Conservation (phyloP, 495 filamentous ascomycete species). For the Penicillium atrosanguineum region DNA sequence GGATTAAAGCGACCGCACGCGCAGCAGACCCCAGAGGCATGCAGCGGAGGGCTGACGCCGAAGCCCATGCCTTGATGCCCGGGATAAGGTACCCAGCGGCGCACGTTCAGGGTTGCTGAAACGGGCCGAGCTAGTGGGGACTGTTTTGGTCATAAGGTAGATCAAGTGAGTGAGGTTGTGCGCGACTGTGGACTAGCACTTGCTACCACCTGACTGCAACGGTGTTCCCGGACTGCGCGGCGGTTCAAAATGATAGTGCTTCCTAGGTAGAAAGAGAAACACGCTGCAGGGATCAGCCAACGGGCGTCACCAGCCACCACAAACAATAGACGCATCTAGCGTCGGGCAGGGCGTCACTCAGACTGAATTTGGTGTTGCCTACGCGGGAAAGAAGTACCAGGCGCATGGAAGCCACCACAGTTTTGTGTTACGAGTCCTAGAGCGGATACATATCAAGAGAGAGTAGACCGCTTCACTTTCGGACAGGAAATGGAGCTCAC, state of each 20-base stretch:
- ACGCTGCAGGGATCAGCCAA: conserved; percentile 11
- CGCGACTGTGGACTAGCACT: not conserved
- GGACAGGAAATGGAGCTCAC: not conserved
- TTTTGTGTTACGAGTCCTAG: conserved; percentile 14
- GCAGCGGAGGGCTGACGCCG: conserved; percentile 3
- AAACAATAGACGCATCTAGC: conserved; percentile 13
- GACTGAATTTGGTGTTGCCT: conserved; percentile 9
- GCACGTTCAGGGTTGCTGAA: conserved; percentile 22
- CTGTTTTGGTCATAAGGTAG: not conserved
- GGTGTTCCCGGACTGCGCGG: conserved; percentile 10
- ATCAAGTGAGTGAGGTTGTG: not conserved
- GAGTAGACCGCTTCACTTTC: not conserved
- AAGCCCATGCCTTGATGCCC: conserved; percentile 1
- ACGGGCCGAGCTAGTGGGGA: conserved; percentile 12
- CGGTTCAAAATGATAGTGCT: conserved; percentile 5
- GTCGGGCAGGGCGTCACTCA: conserved; percentile 11
- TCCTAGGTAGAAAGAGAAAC: not conserved
- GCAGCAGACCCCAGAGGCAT: conserved; percentile 3
- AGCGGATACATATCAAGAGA: not conserved
- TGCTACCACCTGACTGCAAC: conserved; percentile 8
- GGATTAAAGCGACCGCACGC: not conserved
- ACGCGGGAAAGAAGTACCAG: conserved; percentile 20
- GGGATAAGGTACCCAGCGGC: conserved; percentile 2
- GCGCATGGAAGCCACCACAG: conserved; percentile 27
- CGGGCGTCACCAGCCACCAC: conserved; percentile 3